Evolutionary conservation across 805 yeast genomes (phyloP).

Genomic region (Lipomyces orientalis): DNA sequence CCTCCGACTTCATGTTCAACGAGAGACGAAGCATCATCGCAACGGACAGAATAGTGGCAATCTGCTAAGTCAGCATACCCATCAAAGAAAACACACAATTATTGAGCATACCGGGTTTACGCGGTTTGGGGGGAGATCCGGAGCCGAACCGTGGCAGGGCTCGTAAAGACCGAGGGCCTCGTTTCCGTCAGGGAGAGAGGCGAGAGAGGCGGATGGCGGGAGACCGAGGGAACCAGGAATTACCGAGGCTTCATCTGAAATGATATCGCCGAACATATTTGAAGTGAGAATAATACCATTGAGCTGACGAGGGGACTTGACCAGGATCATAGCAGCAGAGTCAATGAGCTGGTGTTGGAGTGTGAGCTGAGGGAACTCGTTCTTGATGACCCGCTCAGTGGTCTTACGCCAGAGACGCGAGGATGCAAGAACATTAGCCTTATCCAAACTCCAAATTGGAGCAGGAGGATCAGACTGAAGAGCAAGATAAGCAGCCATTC

Average conservation of each 20-base stretch:
- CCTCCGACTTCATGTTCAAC: constrained; percentile 80
- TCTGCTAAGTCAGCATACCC: constrained; percentile 12
- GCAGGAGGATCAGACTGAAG: constrained; percentile 90
- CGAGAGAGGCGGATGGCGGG: constrained; percentile 93
- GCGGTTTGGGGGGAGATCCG: constrained; percentile 83
- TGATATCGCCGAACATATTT: constrained; percentile 98
- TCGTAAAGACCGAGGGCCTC: constrained; percentile 95
- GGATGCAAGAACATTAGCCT: constrained; percentile 96
- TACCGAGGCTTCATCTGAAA: constrained; percentile 96
- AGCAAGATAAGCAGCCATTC: constrained; percentile 98
- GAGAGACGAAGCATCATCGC: constrained; percentile 98
- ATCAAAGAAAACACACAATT: neutral
- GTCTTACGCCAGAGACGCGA: constrained; percentile 96
- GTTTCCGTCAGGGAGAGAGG: constrained; percentile 95
- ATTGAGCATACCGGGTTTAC: constrained; percentile 70
- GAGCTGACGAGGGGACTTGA: constrained; percentile 86
- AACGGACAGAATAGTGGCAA: constrained; percentile 92
- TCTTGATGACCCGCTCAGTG: constrained; percentile 78
- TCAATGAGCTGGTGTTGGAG: constrained; percentile 95
- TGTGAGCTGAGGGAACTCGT: constrained; percentile 88
- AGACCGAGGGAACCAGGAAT: constrained; percentile 97
- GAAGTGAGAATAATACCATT: constrained; percentile 92
- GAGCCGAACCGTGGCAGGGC: constrained; percentile 99
- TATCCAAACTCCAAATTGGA: constrained; percentile 95
- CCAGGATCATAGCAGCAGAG: constrained; percentile 97